Base-by-base conservation (phyloP, 176 grass and related monocot genomes). In the Cenchrus purpureus region DNA sequence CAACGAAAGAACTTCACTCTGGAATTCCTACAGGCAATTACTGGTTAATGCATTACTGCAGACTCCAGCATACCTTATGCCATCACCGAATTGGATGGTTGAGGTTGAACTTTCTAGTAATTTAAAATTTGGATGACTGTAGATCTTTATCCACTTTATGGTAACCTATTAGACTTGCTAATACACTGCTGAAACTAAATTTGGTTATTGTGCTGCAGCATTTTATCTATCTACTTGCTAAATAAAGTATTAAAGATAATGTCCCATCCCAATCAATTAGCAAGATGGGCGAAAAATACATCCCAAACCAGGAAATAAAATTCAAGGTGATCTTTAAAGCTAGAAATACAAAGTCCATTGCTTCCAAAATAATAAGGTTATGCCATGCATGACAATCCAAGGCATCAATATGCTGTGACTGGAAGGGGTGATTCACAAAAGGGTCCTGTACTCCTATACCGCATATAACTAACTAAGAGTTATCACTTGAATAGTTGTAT, bases 301-400 rank as follows among this genome's bases (percentile, higher is more conserved):
- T 75, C 31, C 50, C 8, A 55, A 19, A 53, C 22, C 43, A 25
- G 22, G 20, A 2, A 5, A 54, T 5, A 20, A 43, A 77, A 40
- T 42, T 22, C 34, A 22, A n/a, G n/a, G 37, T 77, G 15, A 42
- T 44, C 6, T 43, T 22, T 22, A 44, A 77, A 44, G 34, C 11
- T 60, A 77, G 34, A 28, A 61, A 13, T 40, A 12, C 12, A 53
- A 3, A 14, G 12, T 14, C 12, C 45, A 72, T 44, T 42, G 32
- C 46, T 86, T 72, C 15, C 56, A 52, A 73, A 55, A 56, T 22
- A 81, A 68, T 19, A 75, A 68, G 73, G 68, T 1, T 69, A 53
- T 85, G 42, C 45, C 61, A 4, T 52, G 20, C 53, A 71, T 15
- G 34, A 10, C 42, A 87, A 10, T 70, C 7, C 48, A 51, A 53